A percentile compares a stretch with the other conserved stretches of the same genome.
These are phyloP conservation scores for Conidiobolus coronatus DNA, from an alignment of 371 early-diverging fungal species.

Conservation along the genomic window DNA sequence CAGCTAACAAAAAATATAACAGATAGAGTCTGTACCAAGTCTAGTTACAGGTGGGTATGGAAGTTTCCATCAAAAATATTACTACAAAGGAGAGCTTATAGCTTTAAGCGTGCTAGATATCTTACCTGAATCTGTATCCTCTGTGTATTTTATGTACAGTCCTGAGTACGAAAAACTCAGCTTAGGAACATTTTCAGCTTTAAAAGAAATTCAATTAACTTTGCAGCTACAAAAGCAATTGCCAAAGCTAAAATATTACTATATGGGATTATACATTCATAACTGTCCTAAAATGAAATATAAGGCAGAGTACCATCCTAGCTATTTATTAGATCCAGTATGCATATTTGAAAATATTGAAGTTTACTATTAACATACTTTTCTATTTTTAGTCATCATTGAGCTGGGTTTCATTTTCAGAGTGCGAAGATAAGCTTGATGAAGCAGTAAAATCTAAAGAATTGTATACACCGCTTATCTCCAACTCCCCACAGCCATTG, in stretches of 20 bases:
- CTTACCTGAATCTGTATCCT: conserved; percentile 65
- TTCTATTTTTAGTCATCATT: no score
- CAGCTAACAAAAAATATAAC: not conserved
- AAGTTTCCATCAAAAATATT: conserved; percentile 72
- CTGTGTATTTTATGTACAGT: conserved; percentile 88
- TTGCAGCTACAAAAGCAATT: conserved; percentile 12
- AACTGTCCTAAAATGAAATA: conserved; percentile 79
- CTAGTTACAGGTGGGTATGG: conserved; percentile 25
- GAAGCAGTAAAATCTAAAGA: no score
- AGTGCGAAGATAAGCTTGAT: no score
- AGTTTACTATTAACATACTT: no score
- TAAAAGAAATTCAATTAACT: conserved; percentile 45
- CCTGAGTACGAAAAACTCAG: conserved; percentile 44
- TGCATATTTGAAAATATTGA: no score
- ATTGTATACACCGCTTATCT: no score
- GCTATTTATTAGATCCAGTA: conserved; percentile 48
- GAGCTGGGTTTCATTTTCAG: no score
- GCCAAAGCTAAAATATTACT: conserved; percentile 38
- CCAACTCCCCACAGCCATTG: no score
- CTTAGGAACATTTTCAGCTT: conserved; percentile 62
- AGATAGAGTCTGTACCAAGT: conserved; percentile 1
- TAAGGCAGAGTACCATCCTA: conserved; percentile 69
- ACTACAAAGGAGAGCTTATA: conserved; percentile 43
- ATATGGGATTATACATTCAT: conserved; percentile 82
- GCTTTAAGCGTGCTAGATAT: conserved; percentile 83